phyloP scores from a whole-genome alignment of 2,329 filamentous ascomycete genomes.

The Aspergillus vadensis region DNA sequence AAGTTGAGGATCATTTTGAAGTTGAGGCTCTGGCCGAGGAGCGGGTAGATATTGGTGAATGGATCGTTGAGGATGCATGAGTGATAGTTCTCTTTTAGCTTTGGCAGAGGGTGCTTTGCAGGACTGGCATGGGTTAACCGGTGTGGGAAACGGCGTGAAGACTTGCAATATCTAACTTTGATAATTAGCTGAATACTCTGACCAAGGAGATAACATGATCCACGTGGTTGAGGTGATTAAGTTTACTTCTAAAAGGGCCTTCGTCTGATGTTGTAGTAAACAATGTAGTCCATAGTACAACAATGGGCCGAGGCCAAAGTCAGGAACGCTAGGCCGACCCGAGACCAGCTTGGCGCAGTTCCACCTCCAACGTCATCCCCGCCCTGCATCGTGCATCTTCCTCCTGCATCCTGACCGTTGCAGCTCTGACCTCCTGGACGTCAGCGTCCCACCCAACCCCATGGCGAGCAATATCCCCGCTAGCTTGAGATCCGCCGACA shows the following conservation, averaged over 20 bases:
- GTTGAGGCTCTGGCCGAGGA: constrained; percentile 48
- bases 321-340: neutral
- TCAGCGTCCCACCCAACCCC: constrained; percentile 19
- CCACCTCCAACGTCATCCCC: constrained; percentile 27
- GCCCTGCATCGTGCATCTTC: constrained; percentile 12
- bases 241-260: no score
- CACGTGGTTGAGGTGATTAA: neutral
- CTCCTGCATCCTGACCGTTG: constrained; percentile 2
- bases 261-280: no score
- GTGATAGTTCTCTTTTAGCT: no score
- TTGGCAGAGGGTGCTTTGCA: neutral
- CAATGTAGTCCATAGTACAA: no score
- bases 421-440: neutral
- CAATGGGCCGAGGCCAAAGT: no score
- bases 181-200: no score
- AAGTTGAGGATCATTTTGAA: constrained; percentile 46
- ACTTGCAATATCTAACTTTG: no score
- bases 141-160: no score
- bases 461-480: constrained; percentile 76
- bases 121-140: no score
- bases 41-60: constrained; percentile 46
- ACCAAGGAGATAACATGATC: no score
- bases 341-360: constrained; percentile 4
- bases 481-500: constrained; percentile 75
- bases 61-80: constrained; percentile 40